Evolutionary conservation across 169 alveolate genomes (phyloP), one percentile per base, ranked within the genome.

Genomic region (Amoebophrya sp.): DNA sequence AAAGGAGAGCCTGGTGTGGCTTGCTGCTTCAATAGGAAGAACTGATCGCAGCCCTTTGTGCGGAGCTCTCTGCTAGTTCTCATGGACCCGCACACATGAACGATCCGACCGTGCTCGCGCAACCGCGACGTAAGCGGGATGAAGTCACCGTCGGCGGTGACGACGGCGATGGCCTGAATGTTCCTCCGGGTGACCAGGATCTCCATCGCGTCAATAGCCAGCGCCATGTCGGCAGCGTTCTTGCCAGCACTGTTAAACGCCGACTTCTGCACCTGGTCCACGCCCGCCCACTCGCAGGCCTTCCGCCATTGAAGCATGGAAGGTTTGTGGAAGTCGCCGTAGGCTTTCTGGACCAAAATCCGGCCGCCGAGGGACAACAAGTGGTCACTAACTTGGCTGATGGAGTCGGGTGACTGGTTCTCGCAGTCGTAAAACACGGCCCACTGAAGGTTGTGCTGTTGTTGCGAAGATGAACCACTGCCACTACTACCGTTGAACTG

Each of bases 161-260:
- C 83, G 2, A 65, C 36, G 2, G 83, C 83, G 33, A 65, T 12
- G 36, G 83, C 83, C 36, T 65, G 12, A 36, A 65, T 65, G 83
- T 65, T 65, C 33, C 26, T 1, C 83, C 83, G 2, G 36, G 83
- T 65, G 33, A 65, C 83, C 33, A 65, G 83, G 36, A 65, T 65
- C 33, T 65, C 83, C 83, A 65, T 65, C 36, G 83, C 83, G 83
- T 65, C 83, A 36, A 65, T 65, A 18, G 83, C 33, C 83, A 65
- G 83, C 83, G 83, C 83, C 83, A 65, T 65, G 83, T 65, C 83
- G 36, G 83, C 83, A 29, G 36, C 83, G 83, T 65, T 65, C 33
- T 65, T 65, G 10, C 83, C 83, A 6, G 3, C 2, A 6, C 36
- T 26, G 83, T 65, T 65, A 18, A 65, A 65, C 33, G 83, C 83